A percentile compares a stretch with the other conserved stretches of the same genome.
Evolutionary conservation across 2,329 filamentous ascomycete genomes (phyloP).

Genomic region (Dactylellina drechsleri): DNA sequence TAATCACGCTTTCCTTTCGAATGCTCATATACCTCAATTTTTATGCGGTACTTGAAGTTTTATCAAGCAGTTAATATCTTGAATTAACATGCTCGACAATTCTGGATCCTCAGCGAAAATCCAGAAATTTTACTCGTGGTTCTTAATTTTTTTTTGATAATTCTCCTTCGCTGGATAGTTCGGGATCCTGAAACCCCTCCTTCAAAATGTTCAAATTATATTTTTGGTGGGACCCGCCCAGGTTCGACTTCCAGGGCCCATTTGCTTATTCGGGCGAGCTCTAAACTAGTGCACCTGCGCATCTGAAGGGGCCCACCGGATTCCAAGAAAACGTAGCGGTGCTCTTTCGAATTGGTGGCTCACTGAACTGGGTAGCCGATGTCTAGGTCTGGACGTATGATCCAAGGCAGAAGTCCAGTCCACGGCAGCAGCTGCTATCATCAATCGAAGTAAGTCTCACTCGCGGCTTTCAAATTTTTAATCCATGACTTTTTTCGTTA

Average conservation of each 20-base stretch:
- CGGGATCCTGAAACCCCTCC: no score
- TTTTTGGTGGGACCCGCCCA: conserved; percentile 35
- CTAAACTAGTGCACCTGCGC: neutral
- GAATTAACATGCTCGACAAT: neutral
- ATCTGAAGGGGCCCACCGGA: conserved; percentile 17
- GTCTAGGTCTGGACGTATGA: conserved; percentile 49
- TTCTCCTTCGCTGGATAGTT: no score
- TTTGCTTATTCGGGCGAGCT: conserved; percentile 52
- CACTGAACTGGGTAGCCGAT: conserved; percentile 53
- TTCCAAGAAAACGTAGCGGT: conserved; percentile 46
- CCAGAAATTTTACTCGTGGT: no score
- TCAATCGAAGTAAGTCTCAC: conserved; percentile 9
- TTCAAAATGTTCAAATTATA: conserved; percentile 11
- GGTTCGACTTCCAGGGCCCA: conserved; percentile 1
- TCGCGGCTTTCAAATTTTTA: neutral
- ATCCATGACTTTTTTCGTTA: neutral
- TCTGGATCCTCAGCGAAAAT: neutral
- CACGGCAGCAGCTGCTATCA: conserved; percentile 3
- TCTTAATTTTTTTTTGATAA: neutral
- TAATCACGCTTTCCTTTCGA: no score
- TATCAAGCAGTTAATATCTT: no score
- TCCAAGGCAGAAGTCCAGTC: conserved; percentile 47
- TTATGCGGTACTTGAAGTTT: no score
- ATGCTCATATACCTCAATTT: no score
- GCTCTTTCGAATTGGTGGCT: conserved; percentile 50